phyloP scores from a whole-genome alignment of 1,284 basidiomycete species.

The Leccinum angustisporum region DNA sequence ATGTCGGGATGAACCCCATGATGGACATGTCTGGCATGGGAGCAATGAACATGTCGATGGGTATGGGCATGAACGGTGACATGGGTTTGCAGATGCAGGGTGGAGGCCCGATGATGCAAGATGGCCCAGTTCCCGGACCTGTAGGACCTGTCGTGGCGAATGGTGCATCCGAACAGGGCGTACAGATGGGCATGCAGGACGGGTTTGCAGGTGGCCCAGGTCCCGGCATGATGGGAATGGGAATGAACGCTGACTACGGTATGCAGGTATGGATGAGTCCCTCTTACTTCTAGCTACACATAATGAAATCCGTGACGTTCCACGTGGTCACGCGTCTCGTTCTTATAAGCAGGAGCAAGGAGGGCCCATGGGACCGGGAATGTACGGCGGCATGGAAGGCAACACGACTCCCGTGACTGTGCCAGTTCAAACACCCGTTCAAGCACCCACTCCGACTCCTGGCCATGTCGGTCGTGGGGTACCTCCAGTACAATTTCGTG shows the following conservation, averaged over 20 bases:
- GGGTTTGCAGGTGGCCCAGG: conserved; percentile 44
- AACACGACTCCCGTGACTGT: conserved; percentile 37
- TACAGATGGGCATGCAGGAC: conserved; percentile 45
- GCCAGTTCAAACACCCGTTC: conserved; percentile 34
- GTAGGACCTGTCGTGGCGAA: conserved; percentile 36
- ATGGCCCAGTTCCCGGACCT: conserved; percentile 36
- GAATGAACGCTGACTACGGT: conserved; percentile 47
- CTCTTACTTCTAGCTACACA: conserved; percentile 40
- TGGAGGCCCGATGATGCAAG: conserved; percentile 43
- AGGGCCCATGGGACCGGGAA: conserved; percentile 48
- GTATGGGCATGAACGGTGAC: conserved; percentile 48
- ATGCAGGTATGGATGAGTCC: conserved; percentile 56
- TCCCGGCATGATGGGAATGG: conserved; percentile 58
- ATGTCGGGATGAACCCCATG: conserved; percentile 40
- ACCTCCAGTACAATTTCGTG: conserved; percentile 55
- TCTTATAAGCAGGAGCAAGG: conserved; percentile 38
- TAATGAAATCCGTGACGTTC: conserved; percentile 39
- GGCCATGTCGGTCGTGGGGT: conserved; percentile 45
- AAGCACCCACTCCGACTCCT: conserved; percentile 34
- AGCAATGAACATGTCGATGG: conserved; percentile 57
- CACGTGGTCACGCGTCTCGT: conserved; percentile 25
- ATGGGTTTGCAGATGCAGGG: conserved; percentile 45
- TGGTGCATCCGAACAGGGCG: conserved; percentile 45
- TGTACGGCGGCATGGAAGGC: conserved; percentile 56
- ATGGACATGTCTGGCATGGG: conserved; percentile 51